Evolutionary conservation across 768 basidiomycete genomes (phyloP).

Genomic region (Roridomyces roridus): DNA sequence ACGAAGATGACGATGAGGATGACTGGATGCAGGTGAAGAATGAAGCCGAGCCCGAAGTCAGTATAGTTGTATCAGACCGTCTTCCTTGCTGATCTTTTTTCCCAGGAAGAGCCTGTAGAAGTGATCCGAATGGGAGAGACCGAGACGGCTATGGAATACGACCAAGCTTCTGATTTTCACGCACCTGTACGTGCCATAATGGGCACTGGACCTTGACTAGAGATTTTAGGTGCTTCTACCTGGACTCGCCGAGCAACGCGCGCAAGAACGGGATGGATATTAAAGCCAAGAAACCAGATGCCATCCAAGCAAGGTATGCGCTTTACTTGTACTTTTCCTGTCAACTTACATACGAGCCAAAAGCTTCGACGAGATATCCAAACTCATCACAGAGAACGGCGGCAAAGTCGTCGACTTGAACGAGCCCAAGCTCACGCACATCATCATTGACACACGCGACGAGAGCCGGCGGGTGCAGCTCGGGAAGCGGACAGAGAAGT

Average conservation of each 20-base stretch:
- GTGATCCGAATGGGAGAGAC: slow-evolving; percentile 76
- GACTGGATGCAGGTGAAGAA: slow-evolving; percentile 47
- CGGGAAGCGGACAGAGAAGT: slow-evolving; percentile 77
- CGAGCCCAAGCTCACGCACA: slow-evolving; percentile 85
- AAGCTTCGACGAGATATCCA: slow-evolving; percentile 63
- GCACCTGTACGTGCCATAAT: slow-evolving; percentile 66
- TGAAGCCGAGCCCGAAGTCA: slow-evolving; percentile 18
- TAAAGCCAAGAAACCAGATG: slow-evolving; percentile 56
- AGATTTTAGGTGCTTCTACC: slow-evolving; percentile 76
- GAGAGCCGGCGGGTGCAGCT: slow-evolving; percentile 73
- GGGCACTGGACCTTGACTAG: neutral
- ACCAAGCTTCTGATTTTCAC: slow-evolving; percentile 79
- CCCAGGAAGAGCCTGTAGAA: slow-evolving; percentile 30
- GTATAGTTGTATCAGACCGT: neutral
- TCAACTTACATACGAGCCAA: slow-evolving; percentile 7
- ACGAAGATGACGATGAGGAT: slow-evolving; percentile 26
- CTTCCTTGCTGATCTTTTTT: neutral
- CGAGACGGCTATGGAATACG: slow-evolving; percentile 75
- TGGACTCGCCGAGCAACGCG: slow-evolving; percentile 84
- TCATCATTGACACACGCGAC: slow-evolving; percentile 86
- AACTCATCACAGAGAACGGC: slow-evolving; percentile 68
- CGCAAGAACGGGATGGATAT: slow-evolving; percentile 64
- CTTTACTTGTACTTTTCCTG: neutral
- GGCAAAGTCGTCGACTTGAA: slow-evolving; percentile 72
- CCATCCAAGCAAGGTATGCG: slow-evolving; percentile 59